Conservation (phyloP, 345 rosid species). For the Geranium brycei region DNA sequence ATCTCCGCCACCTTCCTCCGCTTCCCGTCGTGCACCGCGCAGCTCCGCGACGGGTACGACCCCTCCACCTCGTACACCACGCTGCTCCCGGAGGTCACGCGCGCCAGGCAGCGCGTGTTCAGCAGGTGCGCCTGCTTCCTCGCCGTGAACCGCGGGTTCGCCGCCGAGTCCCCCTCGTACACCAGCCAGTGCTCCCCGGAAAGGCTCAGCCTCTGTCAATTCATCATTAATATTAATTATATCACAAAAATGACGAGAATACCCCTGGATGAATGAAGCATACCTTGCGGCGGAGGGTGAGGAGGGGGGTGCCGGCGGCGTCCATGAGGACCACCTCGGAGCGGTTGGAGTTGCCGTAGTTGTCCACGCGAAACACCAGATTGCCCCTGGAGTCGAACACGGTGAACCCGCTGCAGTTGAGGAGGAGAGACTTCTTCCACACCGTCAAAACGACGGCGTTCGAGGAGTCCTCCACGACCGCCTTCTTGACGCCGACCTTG, state of each 20-base stretch:
- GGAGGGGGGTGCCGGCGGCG: slow-evolving; percentile 72
- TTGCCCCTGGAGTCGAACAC: slow-evolving; percentile 65
- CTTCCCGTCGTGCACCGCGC: slow-evolving; percentile 48
- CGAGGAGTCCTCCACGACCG: not conserved
- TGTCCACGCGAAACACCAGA: slow-evolving; percentile 74
- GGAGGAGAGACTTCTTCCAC: slow-evolving; percentile 87
- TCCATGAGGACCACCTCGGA: slow-evolving; percentile 85
- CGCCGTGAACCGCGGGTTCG: slow-evolving; percentile 37
- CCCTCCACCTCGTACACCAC: slow-evolving; percentile 61
- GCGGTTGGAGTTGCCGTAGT: slow-evolving; percentile 42
- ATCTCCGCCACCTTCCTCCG: slow-evolving; percentile 53
- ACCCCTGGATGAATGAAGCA: no score
- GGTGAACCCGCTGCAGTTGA: slow-evolving; percentile 91
- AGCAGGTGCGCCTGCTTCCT: slow-evolving; percentile 43
- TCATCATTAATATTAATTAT: no score
- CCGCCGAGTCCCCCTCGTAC: slow-evolving; percentile 59
- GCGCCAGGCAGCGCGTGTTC: slow-evolving; percentile 42
- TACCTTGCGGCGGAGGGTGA: slow-evolving; percentile 94
- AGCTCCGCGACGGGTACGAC: slow-evolving; percentile 52
- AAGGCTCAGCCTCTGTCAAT: slow-evolving; percentile 46
- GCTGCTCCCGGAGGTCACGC: slow-evolving; percentile 20
- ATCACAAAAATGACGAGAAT: no score
- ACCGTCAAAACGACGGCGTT: slow-evolving; percentile 45
- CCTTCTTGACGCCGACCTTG: slow-evolving; percentile 1
- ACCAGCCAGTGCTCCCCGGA: slow-evolving; percentile 64